Evolutionary conservation across 1,139 yeast genomes (phyloP), one percentile per base, ranked within the genome.

Genomic region (Meyerozyma guilliermondii): DNA sequence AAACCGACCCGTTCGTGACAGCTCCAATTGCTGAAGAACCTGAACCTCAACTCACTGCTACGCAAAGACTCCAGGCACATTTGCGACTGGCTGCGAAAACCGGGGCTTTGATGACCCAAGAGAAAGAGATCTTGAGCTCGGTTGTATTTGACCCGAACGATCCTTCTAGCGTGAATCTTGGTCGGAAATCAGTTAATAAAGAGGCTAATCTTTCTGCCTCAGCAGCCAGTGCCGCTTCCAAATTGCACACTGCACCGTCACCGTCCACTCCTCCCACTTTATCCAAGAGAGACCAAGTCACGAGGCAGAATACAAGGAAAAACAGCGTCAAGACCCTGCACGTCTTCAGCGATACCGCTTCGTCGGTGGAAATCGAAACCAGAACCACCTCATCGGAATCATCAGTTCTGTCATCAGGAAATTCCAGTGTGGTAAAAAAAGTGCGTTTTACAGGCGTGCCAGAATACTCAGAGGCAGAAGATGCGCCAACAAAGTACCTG

Each of bases 381-480:
- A 47, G 39, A 17, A 33, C 24, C 13, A 18, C 36, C 3, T 33
- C 36, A 2, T 33, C 36, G 5, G 36, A 33, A 16, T 33, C 36
- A 13, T 33, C 36, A 3, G 36, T 33, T 10, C 36, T 18, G 9
- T 46, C 47, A 8, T 42, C 48, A 7, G 43, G 45, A 8, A 27
- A 31, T 22, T 36, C 35, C 3, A 38, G 31, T 8, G 41, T 42
- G 1, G 44, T 54, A 8, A 78, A 76, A 48, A 72, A 62, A 46
- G 82, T 78, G 6, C 56, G 83, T 31, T 78, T 78, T 48, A 60
- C 61, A 4, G 82, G 82, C 1, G 82, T 78, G 3, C 69, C 77
- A 0, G 75, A 66, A 41, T 78, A 76, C 48, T 56, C 71, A 1
- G 78, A 69, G 35, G 78, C 71, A 8, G 83, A 78, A 53, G 83